Percentiles rank a stretch among this genome's conserved stretches.
Conservation (phyloP, 768 basidiomycete species). For the Albatrellus ellisii region DNA sequence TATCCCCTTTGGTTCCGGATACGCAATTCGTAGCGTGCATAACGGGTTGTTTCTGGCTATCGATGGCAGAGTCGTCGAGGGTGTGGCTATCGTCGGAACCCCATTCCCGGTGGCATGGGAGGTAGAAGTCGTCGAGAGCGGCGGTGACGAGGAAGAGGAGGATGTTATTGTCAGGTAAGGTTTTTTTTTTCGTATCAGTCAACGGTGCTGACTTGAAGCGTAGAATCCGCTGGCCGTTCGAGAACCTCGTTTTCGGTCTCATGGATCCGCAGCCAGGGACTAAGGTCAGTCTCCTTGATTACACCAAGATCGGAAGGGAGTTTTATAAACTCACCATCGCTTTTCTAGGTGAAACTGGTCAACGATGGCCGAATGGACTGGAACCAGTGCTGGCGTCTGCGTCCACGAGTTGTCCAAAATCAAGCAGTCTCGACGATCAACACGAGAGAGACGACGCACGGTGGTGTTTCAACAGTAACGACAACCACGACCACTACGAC, state of each 20-base stretch:
- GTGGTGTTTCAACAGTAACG: conserved; percentile 8
- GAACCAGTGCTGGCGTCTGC: conserved; percentile 4
- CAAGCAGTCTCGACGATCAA: conserved; percentile 7
- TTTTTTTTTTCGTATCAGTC: background rate
- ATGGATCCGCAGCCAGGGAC: conserved; percentile 7
- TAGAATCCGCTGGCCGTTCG: conserved; percentile 13
- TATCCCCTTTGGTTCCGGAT: background rate
- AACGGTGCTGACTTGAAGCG: too few relatives aligned
- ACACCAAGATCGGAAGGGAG: background rate
- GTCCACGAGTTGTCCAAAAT: conserved; percentile 12
- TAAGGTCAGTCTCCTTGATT: conserved; percentile 2
- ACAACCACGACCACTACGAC: conserved; percentile 13
- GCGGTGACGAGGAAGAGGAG: conserved; percentile 6
- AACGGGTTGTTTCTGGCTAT: background rate
- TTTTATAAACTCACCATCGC: background rate
- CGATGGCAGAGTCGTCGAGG: background rate
- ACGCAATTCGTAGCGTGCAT: conserved; percentile 1
- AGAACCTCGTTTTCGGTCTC: conserved; percentile 9
- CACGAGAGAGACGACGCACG: background rate
- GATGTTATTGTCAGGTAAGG: conserved; percentile 11
- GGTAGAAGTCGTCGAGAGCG: conserved; percentile 10
- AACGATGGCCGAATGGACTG: background rate
- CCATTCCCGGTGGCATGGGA: conserved; percentile 14
- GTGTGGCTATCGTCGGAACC: conserved; percentile 4
- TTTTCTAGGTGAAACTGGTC: background rate